A percentile compares a stretch with the other conserved stretches of the same genome.
These are phyloP conservation scores for Botrytis fabae DNA, from an alignment of 2,329 filamentous ascomycete genomes.

Conservation along the genomic window DNA sequence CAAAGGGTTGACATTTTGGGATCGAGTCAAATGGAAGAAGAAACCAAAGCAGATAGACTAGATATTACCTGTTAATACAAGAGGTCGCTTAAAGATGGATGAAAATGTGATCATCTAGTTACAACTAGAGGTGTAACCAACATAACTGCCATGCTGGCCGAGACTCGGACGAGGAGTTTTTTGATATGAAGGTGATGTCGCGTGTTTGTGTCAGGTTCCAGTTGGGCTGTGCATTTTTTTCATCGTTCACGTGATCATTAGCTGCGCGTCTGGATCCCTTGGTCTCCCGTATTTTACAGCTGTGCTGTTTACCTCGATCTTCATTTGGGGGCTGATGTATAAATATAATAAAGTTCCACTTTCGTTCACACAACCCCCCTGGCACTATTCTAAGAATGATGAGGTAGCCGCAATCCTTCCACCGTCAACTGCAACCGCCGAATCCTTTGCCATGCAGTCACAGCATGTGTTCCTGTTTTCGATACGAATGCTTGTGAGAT, in stretches of 20 bases:
- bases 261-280: neutral
- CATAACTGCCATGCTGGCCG: neutral
- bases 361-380: neutral
- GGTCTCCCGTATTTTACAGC: neutral
- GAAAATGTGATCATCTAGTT: neutral
- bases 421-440: neutral
- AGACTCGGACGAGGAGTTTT: neutral
- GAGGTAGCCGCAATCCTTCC: slow-evolving; percentile 18
- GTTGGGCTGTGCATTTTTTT: neutral
- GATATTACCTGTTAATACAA: too few species aligned
- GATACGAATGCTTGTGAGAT: neutral
- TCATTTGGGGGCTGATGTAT: slow-evolving; percentile 18
- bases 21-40: slow-evolving; percentile 8
- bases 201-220: neutral
- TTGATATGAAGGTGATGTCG: neutral
- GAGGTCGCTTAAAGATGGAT: too few species aligned
- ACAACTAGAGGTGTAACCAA: too few species aligned
- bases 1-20: slow-evolving; percentile 19
- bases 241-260: neutral
- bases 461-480: slow-evolving; percentile 1
- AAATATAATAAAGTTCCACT: neutral
- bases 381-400: slow-evolving; percentile 19
- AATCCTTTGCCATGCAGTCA: slow-evolving; percentile 19
- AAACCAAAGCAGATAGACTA: slow-evolving; percentile 1
- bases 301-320: neutral